A percentile compares a stretch with the other conserved stretches of the same genome.
These are phyloP conservation scores for Heterobasidion annosum DNA, from an alignment of 1,284 basidiomycete genomes.

Conservation along the genomic window DNA sequence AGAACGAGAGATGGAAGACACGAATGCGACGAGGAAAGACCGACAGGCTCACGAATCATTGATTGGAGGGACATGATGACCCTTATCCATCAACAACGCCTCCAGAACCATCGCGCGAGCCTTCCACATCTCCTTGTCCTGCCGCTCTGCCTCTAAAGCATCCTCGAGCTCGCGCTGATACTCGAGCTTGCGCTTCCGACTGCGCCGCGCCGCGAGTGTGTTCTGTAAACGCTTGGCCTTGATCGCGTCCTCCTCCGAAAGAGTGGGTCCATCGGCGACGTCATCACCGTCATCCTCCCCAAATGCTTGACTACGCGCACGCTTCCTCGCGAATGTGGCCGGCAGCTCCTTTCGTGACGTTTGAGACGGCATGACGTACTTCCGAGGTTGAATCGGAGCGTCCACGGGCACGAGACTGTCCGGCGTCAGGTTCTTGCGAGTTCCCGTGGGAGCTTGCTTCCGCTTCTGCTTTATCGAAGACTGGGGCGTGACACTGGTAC, in stretches of 20 bases:
- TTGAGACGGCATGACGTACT: conserved; percentile 34
- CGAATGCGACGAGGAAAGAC: conserved; percentile 6
- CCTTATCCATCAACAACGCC: conserved; percentile 36
- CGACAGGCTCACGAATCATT: conserved; percentile 17
- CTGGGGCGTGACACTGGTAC: conserved; percentile 26
- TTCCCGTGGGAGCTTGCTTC: conserved; percentile 22
- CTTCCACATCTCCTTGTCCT: conserved; percentile 50
- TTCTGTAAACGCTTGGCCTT: conserved; percentile 74
- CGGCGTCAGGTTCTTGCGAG: conserved; percentile 34
- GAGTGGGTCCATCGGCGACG: conserved; percentile 31
- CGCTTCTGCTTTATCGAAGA: conserved; percentile 6
- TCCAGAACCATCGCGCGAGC: conserved; percentile 37
- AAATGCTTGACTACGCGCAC: conserved; percentile 39
- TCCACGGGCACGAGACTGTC: conserved; percentile 32
- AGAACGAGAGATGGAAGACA: conserved; percentile 2
- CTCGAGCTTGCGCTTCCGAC: conserved; percentile 69
- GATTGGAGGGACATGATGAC: conserved; percentile 34
- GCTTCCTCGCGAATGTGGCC: conserved; percentile 44
- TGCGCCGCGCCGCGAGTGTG: conserved; percentile 70
- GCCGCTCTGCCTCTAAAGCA: conserved; percentile 33
- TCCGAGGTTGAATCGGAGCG: conserved; percentile 38
- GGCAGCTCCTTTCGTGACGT: conserved; percentile 44
- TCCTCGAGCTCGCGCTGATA: conserved; percentile 57
- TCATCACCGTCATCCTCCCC: conserved; percentile 36
- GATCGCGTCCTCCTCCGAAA: conserved; percentile 49